Evolutionary conservation across 805 yeast species (phyloP), one percentile per base, ranked within the genome.

Genomic region (Debaryomyces tyrocola): DNA sequence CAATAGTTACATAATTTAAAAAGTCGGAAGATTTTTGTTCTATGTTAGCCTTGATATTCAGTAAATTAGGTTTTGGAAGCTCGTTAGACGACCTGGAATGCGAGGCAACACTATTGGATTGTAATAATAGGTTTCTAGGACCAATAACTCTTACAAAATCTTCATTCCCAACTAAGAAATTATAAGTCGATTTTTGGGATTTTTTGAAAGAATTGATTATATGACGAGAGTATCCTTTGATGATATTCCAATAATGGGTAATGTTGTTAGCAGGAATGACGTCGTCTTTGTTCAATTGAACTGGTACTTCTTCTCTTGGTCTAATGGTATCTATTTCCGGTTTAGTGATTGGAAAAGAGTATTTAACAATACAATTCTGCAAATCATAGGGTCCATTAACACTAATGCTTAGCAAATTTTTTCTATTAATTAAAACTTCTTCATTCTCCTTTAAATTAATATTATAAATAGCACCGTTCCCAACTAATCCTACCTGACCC

Each of bases 401-500:
- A 6, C 80, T 76, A 1, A 78, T 49, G 0, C 79, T 86, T 38
- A 83, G 63, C 41, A 83, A 56, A 47, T 76, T 74, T 10, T 68
- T 59, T 40, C 64, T 70, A 48, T 71, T 76, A 20, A 83, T 69
- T 27, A 79, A 60, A 4, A 80, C 60, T 36, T 76, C 77, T 51
- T 83, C 87, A 18, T 60, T 73, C 14, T 66, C 72, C 3, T 55
- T 64, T 20, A 83, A 58, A 28, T 66, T 66, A 12, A 81, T 62
- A 48, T 71, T 74, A 58, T 79, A 80, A 18, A 83, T 60, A 10
- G 78, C 70, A 0, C 87, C 87, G 20, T 68, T 64, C 1, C 85
- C 87, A 12, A 72, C 77, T 12, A 83, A 51, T 1, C 82, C 81
- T 2, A 71, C 71, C 42, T 71, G 75, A 0, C 88, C 88, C 48